These are phyloP conservation scores for Ustilago sp. DNA, from an alignment of 1,284 basidiomycete species.

Conservation along the genomic window DNA sequence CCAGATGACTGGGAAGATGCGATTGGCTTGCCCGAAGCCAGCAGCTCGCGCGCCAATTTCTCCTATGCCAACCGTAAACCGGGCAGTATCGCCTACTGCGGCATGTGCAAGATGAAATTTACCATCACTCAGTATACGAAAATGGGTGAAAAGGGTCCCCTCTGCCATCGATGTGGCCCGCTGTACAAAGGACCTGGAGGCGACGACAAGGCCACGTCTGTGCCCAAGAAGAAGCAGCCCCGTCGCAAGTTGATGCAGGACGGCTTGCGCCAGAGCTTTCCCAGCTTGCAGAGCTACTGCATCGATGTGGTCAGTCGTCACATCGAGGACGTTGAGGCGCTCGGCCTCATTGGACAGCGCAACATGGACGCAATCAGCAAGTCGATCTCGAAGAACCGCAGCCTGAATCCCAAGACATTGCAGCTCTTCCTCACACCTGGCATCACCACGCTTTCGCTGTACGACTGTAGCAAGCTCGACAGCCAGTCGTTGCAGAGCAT, in stretches of 20 bases:
- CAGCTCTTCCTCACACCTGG: slow-evolving; percentile 83
- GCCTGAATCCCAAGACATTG: slow-evolving; percentile 80
- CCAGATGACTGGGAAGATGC: slow-evolving; percentile 73
- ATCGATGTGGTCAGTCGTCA: slow-evolving; percentile 87
- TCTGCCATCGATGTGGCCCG: slow-evolving; percentile 58
- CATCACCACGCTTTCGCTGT: slow-evolving; percentile 80
- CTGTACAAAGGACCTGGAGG: slow-evolving; percentile 35
- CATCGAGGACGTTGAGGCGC: slow-evolving; percentile 88
- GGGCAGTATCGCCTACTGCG: slow-evolving; percentile 85
- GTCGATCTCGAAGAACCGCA: slow-evolving; percentile 85
- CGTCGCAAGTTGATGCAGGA: slow-evolving; percentile 42
- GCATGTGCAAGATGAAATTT: slow-evolving; percentile 84
- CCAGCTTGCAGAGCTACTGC: slow-evolving; percentile 80
- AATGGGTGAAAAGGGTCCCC: slow-evolving; percentile 37
- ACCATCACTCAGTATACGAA: slow-evolving; percentile 79
- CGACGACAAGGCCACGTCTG: slow-evolving; percentile 32
- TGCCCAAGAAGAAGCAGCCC: slow-evolving; percentile 38
- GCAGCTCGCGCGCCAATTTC: slow-evolving; percentile 73
- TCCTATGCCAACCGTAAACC: slow-evolving; percentile 70
- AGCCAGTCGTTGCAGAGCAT: slow-evolving; percentile 58
- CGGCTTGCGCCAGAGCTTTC: slow-evolving; percentile 71
- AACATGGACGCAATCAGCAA: slow-evolving; percentile 66
- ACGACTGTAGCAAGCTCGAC: slow-evolving; percentile 80
- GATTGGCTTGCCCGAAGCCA: slow-evolving; percentile 58
- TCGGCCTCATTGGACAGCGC: slow-evolving; percentile 82